phyloP scores from a whole-genome alignment of 2,329 filamentous ascomycete species.

The Botrytis elliptica region DNA sequence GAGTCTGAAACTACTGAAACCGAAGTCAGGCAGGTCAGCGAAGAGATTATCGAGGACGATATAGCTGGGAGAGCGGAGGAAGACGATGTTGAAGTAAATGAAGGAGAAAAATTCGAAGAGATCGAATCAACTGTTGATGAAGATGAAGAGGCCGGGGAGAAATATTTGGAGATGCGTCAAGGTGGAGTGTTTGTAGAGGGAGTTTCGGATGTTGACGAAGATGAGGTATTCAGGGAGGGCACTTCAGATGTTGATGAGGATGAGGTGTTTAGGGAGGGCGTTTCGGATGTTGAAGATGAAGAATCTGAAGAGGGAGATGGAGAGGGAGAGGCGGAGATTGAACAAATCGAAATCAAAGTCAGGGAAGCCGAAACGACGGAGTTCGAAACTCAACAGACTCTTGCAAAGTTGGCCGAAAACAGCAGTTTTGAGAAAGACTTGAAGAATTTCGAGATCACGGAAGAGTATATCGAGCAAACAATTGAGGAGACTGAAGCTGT shows the following conservation, averaged over 20 bases:
- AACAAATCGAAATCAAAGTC: conserved; percentile 11
- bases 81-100: neutral
- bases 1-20: neutral
- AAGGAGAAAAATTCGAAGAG: neutral
- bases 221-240: neutral
- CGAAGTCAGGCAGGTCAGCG: neutral
- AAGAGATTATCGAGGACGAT: neutral
- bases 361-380: conserved; percentile 11
- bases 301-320: neutral
- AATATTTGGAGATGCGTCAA: neutral
- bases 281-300: neutral
- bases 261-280: conserved; percentile 2
- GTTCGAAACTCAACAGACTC: conserved; percentile 4
- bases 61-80: neutral
- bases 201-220: neutral
- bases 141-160: neutral
- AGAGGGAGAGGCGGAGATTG: neutral
- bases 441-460: neutral
- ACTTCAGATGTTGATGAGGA: neutral
- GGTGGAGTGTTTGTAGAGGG: neutral
- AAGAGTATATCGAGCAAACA: neutral
- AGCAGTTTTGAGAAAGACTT: neutral
- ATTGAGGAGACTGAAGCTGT: neutral
- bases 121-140: neutral
- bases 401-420: neutral